Conservation (phyloP, 148 eudicot species). For the Mesembryanthemum crystallinum region DNA sequence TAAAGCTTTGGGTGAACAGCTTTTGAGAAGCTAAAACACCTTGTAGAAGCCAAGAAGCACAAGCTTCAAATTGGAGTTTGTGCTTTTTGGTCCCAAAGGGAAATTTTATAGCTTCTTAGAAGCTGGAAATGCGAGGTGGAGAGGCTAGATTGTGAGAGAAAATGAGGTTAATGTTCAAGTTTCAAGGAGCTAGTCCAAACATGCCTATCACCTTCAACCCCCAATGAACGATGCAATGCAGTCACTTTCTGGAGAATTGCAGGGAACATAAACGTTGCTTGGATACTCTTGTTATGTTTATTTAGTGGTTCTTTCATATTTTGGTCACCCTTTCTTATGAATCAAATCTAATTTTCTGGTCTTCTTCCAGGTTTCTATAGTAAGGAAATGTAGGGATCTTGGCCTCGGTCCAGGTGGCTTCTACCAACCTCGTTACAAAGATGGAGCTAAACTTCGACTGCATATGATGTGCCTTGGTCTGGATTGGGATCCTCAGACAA, state of each 20-base stretch:
- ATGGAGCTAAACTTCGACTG: constrained; percentile 58
- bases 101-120: too few species aligned
- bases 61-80: too few species aligned
- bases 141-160: too few species aligned
- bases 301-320: background rate
- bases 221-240: too few species aligned
- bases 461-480: constrained; percentile 72
- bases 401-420: constrained; percentile 65
- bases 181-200: too few species aligned
- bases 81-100: too few species aligned
- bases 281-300: background rate
- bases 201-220: too few species aligned
- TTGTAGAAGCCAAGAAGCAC: too few species aligned
- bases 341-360: background rate
- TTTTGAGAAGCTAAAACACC: too few species aligned
- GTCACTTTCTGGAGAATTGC: background rate
- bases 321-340: background rate
- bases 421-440: constrained; percentile 53
- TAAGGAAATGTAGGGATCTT: constrained; percentile 43
- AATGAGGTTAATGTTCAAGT: too few species aligned
- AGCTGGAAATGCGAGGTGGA: too few species aligned
- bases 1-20: too few species aligned
- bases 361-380: constrained; percentile 41
- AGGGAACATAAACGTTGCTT: background rate
- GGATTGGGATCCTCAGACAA: constrained; percentile 65